Percentiles rank a stretch among this genome's conserved stretches.
phyloP scores from a whole-genome alignment of 2,329 filamentous ascomycete species.

The Epichloe amarillans region DNA sequence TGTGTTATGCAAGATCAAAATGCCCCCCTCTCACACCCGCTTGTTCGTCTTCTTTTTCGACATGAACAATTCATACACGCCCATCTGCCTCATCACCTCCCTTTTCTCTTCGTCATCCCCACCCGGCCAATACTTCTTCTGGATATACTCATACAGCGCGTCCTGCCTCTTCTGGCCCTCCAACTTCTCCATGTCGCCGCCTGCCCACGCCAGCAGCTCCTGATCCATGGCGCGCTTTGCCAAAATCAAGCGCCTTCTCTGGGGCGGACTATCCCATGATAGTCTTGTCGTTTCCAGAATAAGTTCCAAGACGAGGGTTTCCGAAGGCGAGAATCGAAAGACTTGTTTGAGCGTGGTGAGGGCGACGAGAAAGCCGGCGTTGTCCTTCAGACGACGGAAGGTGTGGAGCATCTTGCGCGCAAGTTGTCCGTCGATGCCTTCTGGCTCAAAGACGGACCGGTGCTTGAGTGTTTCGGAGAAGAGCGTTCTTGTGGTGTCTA shows the following conservation, averaged over 20 bases:
- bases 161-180: slow-evolving; percentile 22
- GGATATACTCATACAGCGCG: slow-evolving; percentile 30
- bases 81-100: slow-evolving; percentile 27
- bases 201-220: slow-evolving; percentile 18
- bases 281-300: slow-evolving; percentile 31
- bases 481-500: slow-evolving; percentile 24
- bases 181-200: slow-evolving; percentile 21
- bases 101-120: slow-evolving; percentile 13
- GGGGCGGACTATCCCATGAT: slow-evolving; percentile 25
- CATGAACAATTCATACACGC: slow-evolving; percentile 23
- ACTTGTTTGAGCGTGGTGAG: slow-evolving; percentile 28
- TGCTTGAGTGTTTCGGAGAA: slow-evolving; percentile 38
- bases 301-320: slow-evolving; percentile 34
- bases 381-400: slow-evolving; percentile 32
- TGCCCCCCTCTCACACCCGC: not conserved
- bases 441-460: slow-evolving; percentile 28
- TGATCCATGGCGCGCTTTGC: slow-evolving; percentile 30
- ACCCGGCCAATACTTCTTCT: slow-evolving; percentile 23
- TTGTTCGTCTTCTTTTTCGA: slow-evolving; percentile 3
- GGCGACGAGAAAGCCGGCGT: slow-evolving; percentile 31
- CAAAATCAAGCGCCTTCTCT: slow-evolving; percentile 27
- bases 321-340: slow-evolving; percentile 31
- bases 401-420: slow-evolving; percentile 37
- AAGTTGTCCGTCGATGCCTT: slow-evolving; percentile 31
- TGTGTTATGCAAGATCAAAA: too few species aligned